Evolutionary conservation across 2,329 filamentous ascomycete genomes (phyloP), one percentile per base, ranked within the genome.

Genomic region (Colletotrichum gigasporum): DNA sequence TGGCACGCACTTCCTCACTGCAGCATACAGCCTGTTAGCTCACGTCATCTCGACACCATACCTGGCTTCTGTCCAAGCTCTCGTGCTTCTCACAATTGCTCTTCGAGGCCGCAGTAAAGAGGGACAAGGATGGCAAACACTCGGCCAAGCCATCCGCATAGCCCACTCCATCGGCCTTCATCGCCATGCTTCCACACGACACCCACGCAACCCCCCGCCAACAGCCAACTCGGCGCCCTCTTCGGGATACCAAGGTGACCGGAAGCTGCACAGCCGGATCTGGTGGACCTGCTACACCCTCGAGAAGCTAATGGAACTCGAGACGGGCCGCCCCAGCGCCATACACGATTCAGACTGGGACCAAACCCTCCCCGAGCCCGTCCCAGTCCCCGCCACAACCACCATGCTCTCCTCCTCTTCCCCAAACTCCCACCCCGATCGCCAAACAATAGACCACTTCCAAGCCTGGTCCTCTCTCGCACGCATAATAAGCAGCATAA

Each of bases 231-330:
- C 44, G 16, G 34, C n/a, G 20, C 41, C 51, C 3, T 61, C 51
- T 3, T 51, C 51, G 2, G 58, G 58, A 8, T 61, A 53, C 39
- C 45, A 48, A 10, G 45, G 50, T 14, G 78, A 82, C 2, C 72
- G 78, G 28, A 82, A 85, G 67, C 80, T 82, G 3, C 78, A 83
- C 1, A 73, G 79, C 11, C 73, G 83, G 1, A 82, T 85, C 48
- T 85, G 85, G 66, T 85, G 83, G 83, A 80, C 82, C 0, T 85
- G 83, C 62, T 85, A 84, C 56, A 82, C 85, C 12, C 74, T 85
- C 0, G 83, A 85, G 42, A 71, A 69, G 60, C 63, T 72, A 3
- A 69, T 71, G 63, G 63, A 71, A 56, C 63, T 72, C 3, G 71
- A 72, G n/a, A 68, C 63, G 0, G 71, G 71, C 1, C 64, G 71